Evolutionary conservation across 495 filamentous ascomycete species (phyloP).

Genomic region (Hypomontagnella monticulosa): DNA sequence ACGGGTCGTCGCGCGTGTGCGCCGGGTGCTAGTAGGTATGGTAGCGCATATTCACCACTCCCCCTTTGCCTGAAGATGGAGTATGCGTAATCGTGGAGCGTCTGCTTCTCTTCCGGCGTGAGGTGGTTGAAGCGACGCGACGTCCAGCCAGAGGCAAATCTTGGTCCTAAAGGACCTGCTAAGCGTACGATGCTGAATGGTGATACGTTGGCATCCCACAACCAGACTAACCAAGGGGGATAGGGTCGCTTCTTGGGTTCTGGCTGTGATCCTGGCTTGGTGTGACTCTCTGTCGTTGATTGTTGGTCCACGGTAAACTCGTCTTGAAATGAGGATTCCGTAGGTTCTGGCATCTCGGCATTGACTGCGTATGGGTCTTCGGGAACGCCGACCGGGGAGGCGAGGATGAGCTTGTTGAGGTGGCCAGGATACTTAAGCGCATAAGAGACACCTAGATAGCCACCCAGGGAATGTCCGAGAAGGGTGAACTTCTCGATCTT

Average conservation of each 20-base stretch:
- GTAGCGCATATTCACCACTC: slow-evolving; percentile 93
- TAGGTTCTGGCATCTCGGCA: slow-evolving; percentile 80
- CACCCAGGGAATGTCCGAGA: slow-evolving; percentile 90
- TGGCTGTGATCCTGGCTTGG: slow-evolving; percentile 39
- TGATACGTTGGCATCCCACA: slow-evolving; percentile 98
- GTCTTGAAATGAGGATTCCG: slow-evolving; percentile 71
- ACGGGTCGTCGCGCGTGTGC: slow-evolving; percentile 90
- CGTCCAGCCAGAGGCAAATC: slow-evolving; percentile 95
- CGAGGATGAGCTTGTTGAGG: slow-evolving; percentile 94
- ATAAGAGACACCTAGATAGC: slow-evolving; percentile 94
- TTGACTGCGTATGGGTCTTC: slow-evolving; percentile 92
- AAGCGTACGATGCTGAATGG: slow-evolving; percentile 91
- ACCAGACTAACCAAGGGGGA: slow-evolving; percentile 85
- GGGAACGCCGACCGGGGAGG: slow-evolving; percentile 92
- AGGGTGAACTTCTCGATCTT: slow-evolving; percentile 94
- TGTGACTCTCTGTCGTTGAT: slow-evolving; percentile 57
- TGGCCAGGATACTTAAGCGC: slow-evolving; percentile 94
- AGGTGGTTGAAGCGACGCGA: slow-evolving; percentile 90
- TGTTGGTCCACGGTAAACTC: slow-evolving; percentile 82
- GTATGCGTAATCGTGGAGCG: slow-evolving; percentile 91
- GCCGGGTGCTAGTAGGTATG: slow-evolving; percentile 92
- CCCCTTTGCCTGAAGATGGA: slow-evolving; percentile 92
- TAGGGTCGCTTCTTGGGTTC: slow-evolving; percentile 63
- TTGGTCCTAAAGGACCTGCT: slow-evolving; percentile 89
- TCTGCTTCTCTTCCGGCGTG: slow-evolving; percentile 80